Base-by-base conservation (phyloP, 1,139 yeast species). In the Hansenula sp. region DNA sequence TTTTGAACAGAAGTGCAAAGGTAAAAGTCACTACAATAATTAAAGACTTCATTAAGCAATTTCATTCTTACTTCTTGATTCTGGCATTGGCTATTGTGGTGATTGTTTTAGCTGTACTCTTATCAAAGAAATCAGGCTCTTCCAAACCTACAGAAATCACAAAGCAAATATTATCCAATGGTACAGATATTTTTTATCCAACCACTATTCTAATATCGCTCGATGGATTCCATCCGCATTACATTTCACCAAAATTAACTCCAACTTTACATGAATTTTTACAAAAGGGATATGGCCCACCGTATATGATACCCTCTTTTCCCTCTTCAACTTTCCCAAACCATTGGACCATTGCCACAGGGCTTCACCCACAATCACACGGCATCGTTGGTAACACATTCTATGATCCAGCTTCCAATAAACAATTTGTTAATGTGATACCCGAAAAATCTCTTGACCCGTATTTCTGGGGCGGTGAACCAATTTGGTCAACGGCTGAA, bases 201-300 rank as follows among this genome's bases (percentile, higher is more conserved):
- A 81, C 96, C 4, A 90, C 97, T 0, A 65, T 90, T 1, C 62
- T 89, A 43, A 69, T 90, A 2, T 87, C 96, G 0, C 63, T 90
- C 35, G 96, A 87, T 60, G 96, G 96, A 12, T 86, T 90, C 64
- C 96, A 90, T 60, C 97, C 97, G 10, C 94, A 88, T 58, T 87
- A 88, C 59, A 78, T 90, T n/a, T 80, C 81, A 24, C 60, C 75
- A 7, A 68, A 72, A 18, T 58, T 74, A 35, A 90, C 96, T 0
- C 97, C 98, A 1, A 69, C 79, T 34, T 59, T 91, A 60, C 84
- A 85, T 57, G 65, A 71, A 15, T 64, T 85, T 61, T 63, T 79
- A 54, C 57, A 72, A 10, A 67, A 75, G 24, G 81, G 74, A 19
- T 78, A 75, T 52, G 86, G 86, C 5, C 79, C 94, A 4, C 96